Conservation (phyloP, 176 grass and related monocot species). For the Thalia dealbata region DNA sequence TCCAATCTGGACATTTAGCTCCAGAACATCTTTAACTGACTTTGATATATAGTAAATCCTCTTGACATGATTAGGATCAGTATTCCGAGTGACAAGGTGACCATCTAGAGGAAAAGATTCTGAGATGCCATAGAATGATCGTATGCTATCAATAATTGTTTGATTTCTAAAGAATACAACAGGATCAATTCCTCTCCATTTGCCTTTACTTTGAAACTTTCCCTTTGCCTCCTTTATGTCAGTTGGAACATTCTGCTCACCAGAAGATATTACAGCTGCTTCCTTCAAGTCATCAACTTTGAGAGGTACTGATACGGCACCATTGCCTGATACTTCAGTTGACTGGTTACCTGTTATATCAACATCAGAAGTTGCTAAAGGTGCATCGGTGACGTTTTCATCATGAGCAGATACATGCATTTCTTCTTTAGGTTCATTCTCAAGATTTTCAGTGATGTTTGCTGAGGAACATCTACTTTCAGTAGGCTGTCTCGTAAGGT, state of each 20-base stretch:
- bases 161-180: constrained; percentile 88
- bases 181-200: constrained; percentile 92
- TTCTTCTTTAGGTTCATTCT: constrained; percentile 21
- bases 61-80: constrained; percentile 70
- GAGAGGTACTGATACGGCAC: constrained; percentile 19
- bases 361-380: constrained; percentile 26
- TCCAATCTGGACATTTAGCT: constrained; percentile 73
- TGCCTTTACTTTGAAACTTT: constrained; percentile 31
- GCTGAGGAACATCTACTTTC: constrained; percentile 26
- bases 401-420: constrained; percentile 21
- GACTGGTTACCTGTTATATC: constrained; percentile 26
- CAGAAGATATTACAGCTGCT: constrained; percentile 22
- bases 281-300: constrained; percentile 27
- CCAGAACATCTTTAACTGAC: constrained; percentile 60
- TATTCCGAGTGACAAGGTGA: constrained; percentile 79
- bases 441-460: constrained; percentile 19
- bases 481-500: constrained; percentile 27
- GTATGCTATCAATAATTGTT: constrained; percentile 56
- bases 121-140: constrained; percentile 69
- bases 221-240: constrained; percentile 27
- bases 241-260: constrained; percentile 6
- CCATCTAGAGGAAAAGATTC: constrained; percentile 68
- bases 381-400: constrained; percentile 20
- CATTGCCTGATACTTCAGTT: constrained; percentile 19
- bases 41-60: constrained; percentile 95